phyloP scores from a whole-genome alignment of 345 rosid genomes.

The Salix caprea region DNA sequence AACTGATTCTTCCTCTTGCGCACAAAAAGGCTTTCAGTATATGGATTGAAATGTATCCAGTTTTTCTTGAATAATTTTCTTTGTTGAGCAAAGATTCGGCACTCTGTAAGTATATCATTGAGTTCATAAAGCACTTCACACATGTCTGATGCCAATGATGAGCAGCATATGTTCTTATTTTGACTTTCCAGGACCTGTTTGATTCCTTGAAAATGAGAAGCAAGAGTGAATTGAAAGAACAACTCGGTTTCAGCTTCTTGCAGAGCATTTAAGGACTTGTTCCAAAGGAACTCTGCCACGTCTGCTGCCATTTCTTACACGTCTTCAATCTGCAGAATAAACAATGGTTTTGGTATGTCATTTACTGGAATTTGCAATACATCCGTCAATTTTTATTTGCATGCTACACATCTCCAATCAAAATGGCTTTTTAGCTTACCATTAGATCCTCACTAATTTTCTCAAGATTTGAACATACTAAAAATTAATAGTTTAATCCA shows the following conservation, averaged over 20 bases:
- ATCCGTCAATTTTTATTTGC: no score
- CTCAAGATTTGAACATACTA: no score
- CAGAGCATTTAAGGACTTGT: neutral
- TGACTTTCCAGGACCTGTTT: neutral
- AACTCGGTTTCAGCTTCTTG: neutral
- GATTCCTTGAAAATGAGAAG: neutral
- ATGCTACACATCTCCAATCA: no score
- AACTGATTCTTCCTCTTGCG: neutral
- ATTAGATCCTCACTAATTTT: no score
- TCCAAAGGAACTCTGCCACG: neutral
- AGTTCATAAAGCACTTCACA: neutral
- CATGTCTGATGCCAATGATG: neutral
- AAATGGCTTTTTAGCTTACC: no score
- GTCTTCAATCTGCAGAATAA: neutral
- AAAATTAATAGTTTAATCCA: no score
- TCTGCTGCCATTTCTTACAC: conserved; percentile 1
- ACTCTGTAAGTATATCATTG: neutral
- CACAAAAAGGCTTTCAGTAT: neutral
- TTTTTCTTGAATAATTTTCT: neutral
- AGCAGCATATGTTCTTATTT: neutral
- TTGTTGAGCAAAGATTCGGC: neutral
- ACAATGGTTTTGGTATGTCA: no score
- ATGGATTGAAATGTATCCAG: neutral
- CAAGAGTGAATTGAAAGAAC: neutral
- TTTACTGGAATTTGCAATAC: no score